Conservation (phyloP, 176 grass and related monocot species). For the Echinochloa phyllopogon region DNA sequence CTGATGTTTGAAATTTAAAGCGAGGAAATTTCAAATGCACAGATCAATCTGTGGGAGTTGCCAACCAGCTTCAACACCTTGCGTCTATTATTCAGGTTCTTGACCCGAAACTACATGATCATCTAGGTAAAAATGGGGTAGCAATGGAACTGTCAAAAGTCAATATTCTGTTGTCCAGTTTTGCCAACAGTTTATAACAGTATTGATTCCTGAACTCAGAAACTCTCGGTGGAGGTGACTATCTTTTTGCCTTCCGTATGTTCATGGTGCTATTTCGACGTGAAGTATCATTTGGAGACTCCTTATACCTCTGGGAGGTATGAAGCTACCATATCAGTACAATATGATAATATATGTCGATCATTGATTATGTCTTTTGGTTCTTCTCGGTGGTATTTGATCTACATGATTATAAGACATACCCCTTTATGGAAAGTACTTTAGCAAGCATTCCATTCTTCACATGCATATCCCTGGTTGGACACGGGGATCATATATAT, state of each 20-base stretch:
- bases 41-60: conserved; percentile 89
- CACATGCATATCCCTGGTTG: not conserved
- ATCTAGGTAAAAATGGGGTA: conserved; percentile 69
- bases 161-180: conserved; percentile 24
- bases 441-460: conserved; percentile 21
- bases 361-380: not conserved
- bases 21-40: conserved; percentile 99
- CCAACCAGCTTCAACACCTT: conserved; percentile 90
- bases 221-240: conserved; percentile 95
- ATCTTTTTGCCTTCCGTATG: conserved; percentile 99
- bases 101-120: conserved; percentile 96
- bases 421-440: not conserved
- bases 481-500: not conserved
- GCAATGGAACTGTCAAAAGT: not conserved
- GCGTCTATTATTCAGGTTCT: conserved; percentile 97
- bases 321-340: conserved; percentile 25
- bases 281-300: conserved; percentile 98
- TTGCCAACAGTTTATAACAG: conserved; percentile 24
- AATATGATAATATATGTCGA: conserved; percentile 38
- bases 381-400: conserved; percentile 19
- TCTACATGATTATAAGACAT: not conserved
- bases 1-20: conserved; percentile 69
- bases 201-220: conserved; percentile 57
- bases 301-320: conserved; percentile 99
- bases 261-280: conserved; percentile 99